Evolutionary conservation across 176 grass and related monocot genomes (phyloP), one percentile per base, ranked within the genome.

Genomic region (Urochloa ruziziensis): DNA sequence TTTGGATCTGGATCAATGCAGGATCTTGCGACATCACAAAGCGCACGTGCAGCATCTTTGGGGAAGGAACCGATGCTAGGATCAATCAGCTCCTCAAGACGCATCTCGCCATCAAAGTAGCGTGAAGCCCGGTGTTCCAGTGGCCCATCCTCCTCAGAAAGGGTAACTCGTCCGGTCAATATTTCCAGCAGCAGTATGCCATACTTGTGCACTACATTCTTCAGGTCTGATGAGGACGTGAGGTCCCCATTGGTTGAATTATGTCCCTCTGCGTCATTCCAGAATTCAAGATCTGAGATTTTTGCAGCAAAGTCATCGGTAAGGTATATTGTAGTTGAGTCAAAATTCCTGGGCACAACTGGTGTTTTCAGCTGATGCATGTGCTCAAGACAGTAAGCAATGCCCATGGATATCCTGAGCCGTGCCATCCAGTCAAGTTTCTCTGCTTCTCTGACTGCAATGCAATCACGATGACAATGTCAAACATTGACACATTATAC

Each of bases 331-430:
- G 89, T 89, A 24, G 85, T 84, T 5, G 94, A 92, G 79, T 86
- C 86, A 1, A 97, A 79, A 56, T 75, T 93, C 29, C 51, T 85
- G 2, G 82, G 85, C 46, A 84, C 56, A 44, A 92, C 81, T 32
- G 87, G 83, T 66, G 87, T 83, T 35, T 87, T 88, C 69, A 94
- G 85, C 81, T 94, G 89, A 52, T 94, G 89, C 84, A 97, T 88
- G 80, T 97, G 80, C 80, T 94, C 91, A 8, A 94, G 83, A 70
- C 91, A 94, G 68, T 94, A 97, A n/a, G 89, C 88, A 68, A 94
- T 87, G 47, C 94, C 94, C 91, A 97, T 97, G 69, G 88, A 90
- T 83, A 97, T 89, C 94, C 94, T 90, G 29, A 97, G 90, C 70
- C 91, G 89, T 4, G 52, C 65, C 40, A 64, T 67, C 94, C 91